Evolutionary conservation across 1,284 basidiomycete species (phyloP), one percentile per base, ranked within the genome.

Genomic region (Boletus austroedulis): DNA sequence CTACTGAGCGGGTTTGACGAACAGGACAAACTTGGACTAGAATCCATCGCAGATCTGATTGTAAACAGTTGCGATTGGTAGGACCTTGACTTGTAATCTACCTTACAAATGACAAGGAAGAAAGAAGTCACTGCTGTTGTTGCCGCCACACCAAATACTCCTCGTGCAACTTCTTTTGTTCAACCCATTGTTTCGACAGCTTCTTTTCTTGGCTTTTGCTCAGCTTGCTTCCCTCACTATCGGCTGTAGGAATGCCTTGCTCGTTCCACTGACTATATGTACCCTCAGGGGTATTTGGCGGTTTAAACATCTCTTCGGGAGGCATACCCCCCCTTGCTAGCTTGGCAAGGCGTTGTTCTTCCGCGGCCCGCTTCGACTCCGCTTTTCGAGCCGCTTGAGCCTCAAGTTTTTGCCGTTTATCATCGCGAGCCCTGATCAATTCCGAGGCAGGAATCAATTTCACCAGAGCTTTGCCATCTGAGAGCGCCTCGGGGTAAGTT

Each of bases 381-480:
- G 86, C 89, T 70, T 97, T 95, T 70, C 92, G 90, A 12, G 85
- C 87, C 0, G 83, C 83, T 73, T 95, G 95, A 24, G 89, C 92
- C 55, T 90, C 87, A 1, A 78, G 78, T 45, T 81, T 79, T 2
- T 83, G 86, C n/a, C 87, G 85, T 77, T 98, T 98, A 70, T 95
- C 95, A 59, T 97, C 94, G 50, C 94, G 86, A 1, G 87, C 89
- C 65, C 83, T 89, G 62, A 92, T 85, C 36, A 99, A 80, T 60
- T 94, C 86, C 8, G 85, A 85, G 0, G 95, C 88, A 55, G 93
- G 80, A 19, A 97, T 91, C 46, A 99, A 80, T 76, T 99, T 99
- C 64, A 98, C 91, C 45, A 99, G 84, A 5, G 95, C 95, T 65
- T 87, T 87, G n/a, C 95, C 95, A 77, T 95, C 94, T 92, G 38